Evolutionary conservation across 106 monocot species (phyloP), one percentile per base, ranked within the genome.

Genomic region (Chionographis japonica): DNA sequence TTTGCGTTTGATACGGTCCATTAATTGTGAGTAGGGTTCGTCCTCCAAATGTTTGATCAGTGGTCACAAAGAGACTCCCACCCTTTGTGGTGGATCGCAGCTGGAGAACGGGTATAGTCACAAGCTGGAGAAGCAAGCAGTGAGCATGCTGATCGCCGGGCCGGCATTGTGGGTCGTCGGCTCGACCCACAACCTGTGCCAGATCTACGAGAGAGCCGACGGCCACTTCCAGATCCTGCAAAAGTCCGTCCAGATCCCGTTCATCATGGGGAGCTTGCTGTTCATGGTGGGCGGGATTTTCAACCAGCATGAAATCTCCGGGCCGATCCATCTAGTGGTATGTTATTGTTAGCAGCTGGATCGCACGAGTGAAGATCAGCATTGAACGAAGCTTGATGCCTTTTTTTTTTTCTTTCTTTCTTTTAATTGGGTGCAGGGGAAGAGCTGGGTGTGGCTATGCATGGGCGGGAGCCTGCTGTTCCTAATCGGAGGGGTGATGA

Each of bases 211-310:
- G 67, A 80, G 88, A 63, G 70, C 91, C 12, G 72, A 74, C 37
- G 85, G 95, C 8, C 81, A 82, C 39, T 71, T 91, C 67, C 95
- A 95, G 74, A 68, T 91, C 53, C 79, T 91, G n/a, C 95, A 95
- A 66, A 91, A 84, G 62, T 50, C 83, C 3, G 95, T 95, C 4
- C 88, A 91, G 72, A 72, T 91, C 62, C 95, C 91, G 0, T 75
- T 95, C 16, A 66, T 95, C 2, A 56, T 86, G 36, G 91, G 88
- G 2, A 91, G 95, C 70, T 72, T 86, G 40, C 75, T 95, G 43
- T 91, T 95, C 72, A 57, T 91, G 74, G 68, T 88, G 20, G 91
- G 72, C 27, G 87, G 83, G 11, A 53, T 91, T 50, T 69, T 86
- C 60, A 88, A 88, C 54, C 58, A 56, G n/a, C 60, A 66, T 59